phyloP scores from a whole-genome alignment of 495 filamentous ascomycete genomes.

The Neurospora sp. region DNA sequence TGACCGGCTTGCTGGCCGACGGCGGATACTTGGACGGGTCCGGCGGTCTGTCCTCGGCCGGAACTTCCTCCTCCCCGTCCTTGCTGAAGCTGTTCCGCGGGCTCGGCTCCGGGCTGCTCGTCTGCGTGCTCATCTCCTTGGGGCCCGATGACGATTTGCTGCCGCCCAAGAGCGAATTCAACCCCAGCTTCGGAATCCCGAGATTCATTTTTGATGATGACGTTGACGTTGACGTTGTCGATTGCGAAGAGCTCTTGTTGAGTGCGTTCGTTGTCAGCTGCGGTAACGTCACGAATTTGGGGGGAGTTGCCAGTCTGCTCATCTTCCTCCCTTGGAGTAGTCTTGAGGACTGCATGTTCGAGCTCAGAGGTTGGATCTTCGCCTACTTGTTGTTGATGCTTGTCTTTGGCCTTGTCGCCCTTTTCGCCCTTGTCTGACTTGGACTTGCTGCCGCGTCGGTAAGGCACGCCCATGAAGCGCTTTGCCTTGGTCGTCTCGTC shows the following conservation, averaged over 20 bases:
- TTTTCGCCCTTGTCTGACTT: neutral
- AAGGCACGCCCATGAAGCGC: neutral
- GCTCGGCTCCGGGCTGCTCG: neutral
- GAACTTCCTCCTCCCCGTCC: neutral
- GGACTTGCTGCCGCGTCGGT: neutral
- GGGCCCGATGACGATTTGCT: neutral
- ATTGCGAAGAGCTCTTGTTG: neutral
- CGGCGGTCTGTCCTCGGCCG: neutral
- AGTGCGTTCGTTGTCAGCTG: conserved; percentile 1
- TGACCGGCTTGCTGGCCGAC: neutral
- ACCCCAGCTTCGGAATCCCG: neutral
- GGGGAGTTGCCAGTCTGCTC: neutral
- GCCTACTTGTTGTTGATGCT: conserved; percentile 1
- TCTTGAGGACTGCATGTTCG: neutral
- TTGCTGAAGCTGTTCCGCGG: neutral
- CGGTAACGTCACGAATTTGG: neutral
- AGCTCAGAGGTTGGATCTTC: conserved; percentile 1
- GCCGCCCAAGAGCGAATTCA: neutral
- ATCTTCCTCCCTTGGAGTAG: neutral
- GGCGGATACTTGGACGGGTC: neutral
- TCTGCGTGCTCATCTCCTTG: neutral
- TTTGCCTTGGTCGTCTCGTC: neutral
- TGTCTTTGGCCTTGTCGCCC: neutral
- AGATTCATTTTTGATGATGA: neutral
- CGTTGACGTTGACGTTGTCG: neutral